These are phyloP conservation scores for Mytilinidion resinicola DNA, from an alignment of 495 filamentous ascomycete species.

Conservation along the genomic window DNA sequence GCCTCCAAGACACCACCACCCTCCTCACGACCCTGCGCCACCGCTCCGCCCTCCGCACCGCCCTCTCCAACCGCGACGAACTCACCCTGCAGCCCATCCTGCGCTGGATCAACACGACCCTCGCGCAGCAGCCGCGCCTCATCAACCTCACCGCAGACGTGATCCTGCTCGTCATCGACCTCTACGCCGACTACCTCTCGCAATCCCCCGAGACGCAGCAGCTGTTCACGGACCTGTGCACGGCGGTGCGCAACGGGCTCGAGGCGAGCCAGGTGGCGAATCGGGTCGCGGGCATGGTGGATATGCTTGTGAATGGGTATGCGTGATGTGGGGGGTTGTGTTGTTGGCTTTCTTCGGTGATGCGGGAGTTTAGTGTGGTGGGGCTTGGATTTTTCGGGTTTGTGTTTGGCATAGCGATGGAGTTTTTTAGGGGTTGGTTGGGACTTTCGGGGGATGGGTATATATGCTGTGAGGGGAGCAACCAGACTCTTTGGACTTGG, in stretches of 20 bases:
- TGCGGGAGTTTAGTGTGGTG: not conserved
- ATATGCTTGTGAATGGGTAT: conserved; percentile 55
- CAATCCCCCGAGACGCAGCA: conserved; percentile 66
- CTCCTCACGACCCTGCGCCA: conserved; percentile 78
- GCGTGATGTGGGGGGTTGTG: not conserved
- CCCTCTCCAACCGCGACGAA: conserved; percentile 78
- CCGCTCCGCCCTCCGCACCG: conserved; percentile 75
- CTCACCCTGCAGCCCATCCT: conserved; percentile 72
- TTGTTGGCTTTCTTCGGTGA: not conserved
- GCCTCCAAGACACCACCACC: conserved; percentile 49
- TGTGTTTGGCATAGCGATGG: conserved; percentile 23
- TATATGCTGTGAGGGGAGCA: no score
- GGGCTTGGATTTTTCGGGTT: no score
- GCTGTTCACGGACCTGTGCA: conserved; percentile 56
- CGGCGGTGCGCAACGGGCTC: conserved; percentile 65
- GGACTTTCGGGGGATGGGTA: no score
- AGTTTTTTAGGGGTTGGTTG: conserved; percentile 2
- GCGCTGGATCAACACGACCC: conserved; percentile 71
- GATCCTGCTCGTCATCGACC: conserved; percentile 69
- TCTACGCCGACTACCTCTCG: conserved; percentile 76
- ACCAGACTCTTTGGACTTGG: no score
- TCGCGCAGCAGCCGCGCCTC: conserved; percentile 66
- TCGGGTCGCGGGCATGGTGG: conserved; percentile 76
- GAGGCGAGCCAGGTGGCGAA: conserved; percentile 74
- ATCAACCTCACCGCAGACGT: conserved; percentile 72